Conservation (phyloP, 805 yeast genomes). For the Blastobotrys attinorum region DNA sequence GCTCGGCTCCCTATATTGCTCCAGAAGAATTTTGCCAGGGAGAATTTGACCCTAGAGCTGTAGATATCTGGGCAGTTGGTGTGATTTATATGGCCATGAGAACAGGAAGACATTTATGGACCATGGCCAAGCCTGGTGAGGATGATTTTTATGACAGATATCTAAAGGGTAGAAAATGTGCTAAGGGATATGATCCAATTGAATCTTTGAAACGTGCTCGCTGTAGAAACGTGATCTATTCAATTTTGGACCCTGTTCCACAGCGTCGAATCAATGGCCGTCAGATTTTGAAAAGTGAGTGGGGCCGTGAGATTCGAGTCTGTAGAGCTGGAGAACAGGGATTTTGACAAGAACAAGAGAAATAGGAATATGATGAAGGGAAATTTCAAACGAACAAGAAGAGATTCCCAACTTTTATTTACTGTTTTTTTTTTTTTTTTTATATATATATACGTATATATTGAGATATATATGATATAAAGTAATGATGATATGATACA, state of each 20-base stretch:
- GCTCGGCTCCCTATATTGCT: slow-evolving; percentile 86
- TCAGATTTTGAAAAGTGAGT: slow-evolving; percentile 84
- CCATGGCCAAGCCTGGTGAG: slow-evolving; percentile 59
- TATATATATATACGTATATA: too few relatives aligned
- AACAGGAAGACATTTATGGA: slow-evolving; percentile 92
- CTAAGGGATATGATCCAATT: slow-evolving; percentile 86
- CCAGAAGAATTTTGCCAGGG: slow-evolving; percentile 70
- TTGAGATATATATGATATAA: neutral
- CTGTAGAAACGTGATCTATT: slow-evolving; percentile 88
- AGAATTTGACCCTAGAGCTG: slow-evolving; percentile 66
- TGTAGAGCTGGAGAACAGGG: slow-evolving; percentile 60
- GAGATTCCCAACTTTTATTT: too few relatives aligned
- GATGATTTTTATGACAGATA: slow-evolving; percentile 79
- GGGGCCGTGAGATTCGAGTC: slow-evolving; percentile 85
- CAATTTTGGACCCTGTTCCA: slow-evolving; percentile 89
- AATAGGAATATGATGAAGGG: too few relatives aligned
- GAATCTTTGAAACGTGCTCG: slow-evolving; percentile 77
- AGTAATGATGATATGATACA: neutral
- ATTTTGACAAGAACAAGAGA: neutral
- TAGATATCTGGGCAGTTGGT: slow-evolving; percentile 88
- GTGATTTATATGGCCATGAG: slow-evolving; percentile 71
- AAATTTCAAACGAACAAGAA: too few relatives aligned
- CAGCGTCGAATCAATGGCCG: slow-evolving; percentile 77
- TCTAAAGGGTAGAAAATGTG: slow-evolving; percentile 67
- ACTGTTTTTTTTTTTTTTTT: slow-evolving; percentile 1